Evolutionary conservation across 2,329 filamentous ascomycete genomes (phyloP).

Genomic region (Pseudopyrenochaeta lycopersici): DNA sequence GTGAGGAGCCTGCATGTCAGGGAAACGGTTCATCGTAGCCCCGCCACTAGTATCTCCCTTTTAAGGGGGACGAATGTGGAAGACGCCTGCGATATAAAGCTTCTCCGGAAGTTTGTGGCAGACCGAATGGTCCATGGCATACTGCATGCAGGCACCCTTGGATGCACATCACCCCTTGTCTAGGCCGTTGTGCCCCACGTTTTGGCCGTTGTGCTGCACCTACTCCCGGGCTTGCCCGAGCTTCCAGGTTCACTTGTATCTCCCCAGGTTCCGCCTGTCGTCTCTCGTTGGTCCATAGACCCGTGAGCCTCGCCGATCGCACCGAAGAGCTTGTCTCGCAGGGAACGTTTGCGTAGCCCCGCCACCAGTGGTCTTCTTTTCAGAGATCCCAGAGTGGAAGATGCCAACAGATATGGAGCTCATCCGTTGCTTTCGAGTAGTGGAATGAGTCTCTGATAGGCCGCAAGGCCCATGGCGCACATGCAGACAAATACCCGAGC

Average conservation of each 20-base stretch:
- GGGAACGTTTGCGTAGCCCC: slow-evolving; percentile 27
- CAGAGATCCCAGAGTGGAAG: slow-evolving; percentile 33
- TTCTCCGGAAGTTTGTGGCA: slow-evolving; percentile 21
- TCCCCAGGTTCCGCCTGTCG: slow-evolving; percentile 11
- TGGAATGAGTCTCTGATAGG: slow-evolving; percentile 28
- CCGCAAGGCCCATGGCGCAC: slow-evolving; percentile 37
- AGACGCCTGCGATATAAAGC: slow-evolving; percentile 37
- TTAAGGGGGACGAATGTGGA: slow-evolving; percentile 31
- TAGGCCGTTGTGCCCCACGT: not conserved
- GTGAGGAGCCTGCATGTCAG: slow-evolving; percentile 31
- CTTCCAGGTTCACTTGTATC: slow-evolving; percentile 16
- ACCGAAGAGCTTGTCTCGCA: slow-evolving; percentile 21
- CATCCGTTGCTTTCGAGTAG: slow-evolving; percentile 5
- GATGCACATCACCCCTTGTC: slow-evolving; percentile 12
- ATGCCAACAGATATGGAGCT: slow-evolving; percentile 38
- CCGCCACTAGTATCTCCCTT: slow-evolving; percentile 34
- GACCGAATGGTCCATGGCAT: slow-evolving; percentile 35
- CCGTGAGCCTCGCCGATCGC: not conserved
- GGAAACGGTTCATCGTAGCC: slow-evolving; percentile 19
- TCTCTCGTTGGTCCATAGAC: not conserved
- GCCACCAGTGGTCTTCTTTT: slow-evolving; percentile 29
- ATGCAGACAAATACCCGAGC: slow-evolving; percentile 23
- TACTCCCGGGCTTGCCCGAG: slow-evolving; percentile 12
- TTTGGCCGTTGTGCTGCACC: slow-evolving; percentile 1
- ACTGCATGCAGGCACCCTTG: slow-evolving; percentile 28